Percentiles rank a stretch among this genome's conserved stretches.
These are phyloP conservation scores for Podila epigama DNA, from an alignment of 192 early-diverging fungal genomes.

Conservation along the genomic window DNA sequence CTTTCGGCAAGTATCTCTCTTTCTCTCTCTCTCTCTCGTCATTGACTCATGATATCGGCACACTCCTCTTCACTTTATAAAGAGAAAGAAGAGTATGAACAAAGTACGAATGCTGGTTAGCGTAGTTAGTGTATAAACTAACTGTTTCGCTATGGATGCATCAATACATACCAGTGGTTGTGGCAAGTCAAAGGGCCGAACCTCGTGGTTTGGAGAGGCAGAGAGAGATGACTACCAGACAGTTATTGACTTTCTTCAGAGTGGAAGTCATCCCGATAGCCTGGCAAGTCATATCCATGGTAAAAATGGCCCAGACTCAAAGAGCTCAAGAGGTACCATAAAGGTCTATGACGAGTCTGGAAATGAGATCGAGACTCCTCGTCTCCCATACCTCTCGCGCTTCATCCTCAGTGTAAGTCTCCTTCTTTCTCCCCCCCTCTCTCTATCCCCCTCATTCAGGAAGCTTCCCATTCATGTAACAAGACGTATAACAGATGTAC, in stretches of 20 bases:
- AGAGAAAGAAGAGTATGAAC: background rate
- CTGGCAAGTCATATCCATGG: conserved; percentile 1
- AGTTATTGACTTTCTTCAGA: conserved; percentile 42
- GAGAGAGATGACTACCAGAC: conserved; percentile 51
- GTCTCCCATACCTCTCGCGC: conserved; percentile 32
- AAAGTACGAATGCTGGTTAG: too few relatives aligned
- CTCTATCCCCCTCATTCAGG: background rate
- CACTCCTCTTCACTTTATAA: background rate
- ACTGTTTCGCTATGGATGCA: background rate
- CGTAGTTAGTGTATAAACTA: background rate
- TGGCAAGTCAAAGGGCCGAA: conserved; percentile 50
- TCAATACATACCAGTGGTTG: conserved; percentile 20
- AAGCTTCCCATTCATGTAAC: too few relatives aligned
- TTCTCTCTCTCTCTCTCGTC: too few relatives aligned
- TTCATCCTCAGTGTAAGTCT: conserved; percentile 31
- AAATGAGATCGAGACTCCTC: conserved; percentile 20
- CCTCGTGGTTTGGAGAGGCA: conserved; percentile 50
- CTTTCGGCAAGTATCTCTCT: conserved; percentile 33
- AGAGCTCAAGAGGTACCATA: conserved; percentile 1
- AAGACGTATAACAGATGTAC: too few relatives aligned
- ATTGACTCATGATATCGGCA: too few relatives aligned
- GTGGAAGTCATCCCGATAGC: conserved; percentile 1
- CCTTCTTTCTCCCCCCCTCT: background rate
- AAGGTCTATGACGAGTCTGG: conserved; percentile 37
- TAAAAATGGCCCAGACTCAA: background rate